These are phyloP conservation scores for Termitomyces sp. DNA, from an alignment of 768 basidiomycete species.

Conservation along the genomic window DNA sequence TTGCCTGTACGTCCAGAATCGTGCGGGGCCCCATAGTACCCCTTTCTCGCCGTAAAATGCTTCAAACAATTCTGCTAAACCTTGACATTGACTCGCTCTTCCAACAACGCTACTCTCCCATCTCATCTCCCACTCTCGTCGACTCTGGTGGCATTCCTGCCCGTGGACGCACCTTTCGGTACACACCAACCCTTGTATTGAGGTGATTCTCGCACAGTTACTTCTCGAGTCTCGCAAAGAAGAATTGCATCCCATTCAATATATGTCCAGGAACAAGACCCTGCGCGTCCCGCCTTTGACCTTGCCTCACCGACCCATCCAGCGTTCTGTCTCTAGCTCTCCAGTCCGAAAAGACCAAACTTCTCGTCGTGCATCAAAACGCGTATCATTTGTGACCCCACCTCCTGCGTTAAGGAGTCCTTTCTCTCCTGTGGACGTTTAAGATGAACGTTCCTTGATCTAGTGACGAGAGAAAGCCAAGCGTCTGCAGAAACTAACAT, in stretches of 20 bases:
- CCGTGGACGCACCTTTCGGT: neutral
- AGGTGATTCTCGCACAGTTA: neutral
- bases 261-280: neutral
- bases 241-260: neutral
- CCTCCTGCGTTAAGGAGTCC: neutral
- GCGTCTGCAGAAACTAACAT: neutral
- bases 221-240: neutral
- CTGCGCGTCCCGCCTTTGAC: neutral
- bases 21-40: slow-evolving; percentile 5
- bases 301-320: neutral
- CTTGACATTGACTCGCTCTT: neutral
- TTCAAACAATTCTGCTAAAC: neutral
- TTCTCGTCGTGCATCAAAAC: neutral
- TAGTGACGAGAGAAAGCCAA: neutral
- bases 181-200: neutral
- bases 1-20: neutral
- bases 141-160: neutral
- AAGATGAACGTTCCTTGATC: neutral
- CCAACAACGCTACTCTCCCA: neutral
- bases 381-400: neutral
- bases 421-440: neutral
- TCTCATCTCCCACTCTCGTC: neutral
- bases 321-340: neutral
- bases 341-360: neutral
- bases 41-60: neutral